These are phyloP conservation scores for Phytophthora sojae DNA, from an alignment of 352 stramenopile genomes.

Conservation along the genomic window DNA sequence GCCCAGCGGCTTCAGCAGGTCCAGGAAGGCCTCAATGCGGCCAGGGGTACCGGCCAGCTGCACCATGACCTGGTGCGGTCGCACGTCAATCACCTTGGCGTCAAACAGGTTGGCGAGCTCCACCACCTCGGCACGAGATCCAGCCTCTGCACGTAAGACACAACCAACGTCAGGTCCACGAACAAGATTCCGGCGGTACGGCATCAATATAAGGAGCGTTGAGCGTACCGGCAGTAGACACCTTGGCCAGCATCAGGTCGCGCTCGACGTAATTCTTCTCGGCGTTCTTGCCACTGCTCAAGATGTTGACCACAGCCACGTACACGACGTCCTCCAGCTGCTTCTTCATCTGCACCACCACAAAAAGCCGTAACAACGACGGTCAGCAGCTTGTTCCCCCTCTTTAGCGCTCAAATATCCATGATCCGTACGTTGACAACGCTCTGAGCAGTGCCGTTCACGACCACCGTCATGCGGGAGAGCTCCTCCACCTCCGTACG, in stretches of 20 bases:
- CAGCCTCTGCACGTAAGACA: slow-evolving; percentile 46
- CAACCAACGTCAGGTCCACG: slow-evolving; percentile 10
- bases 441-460: slow-evolving; percentile 83
- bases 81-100: slow-evolving; percentile 88
- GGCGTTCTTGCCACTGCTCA: slow-evolving; percentile 67
- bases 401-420: not conserved
- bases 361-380: slow-evolving; percentile 4
- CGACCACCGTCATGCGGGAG: slow-evolving; percentile 87
- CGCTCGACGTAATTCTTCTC: slow-evolving; percentile 88
- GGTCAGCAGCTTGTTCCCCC: not conserved
- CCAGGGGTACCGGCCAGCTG: slow-evolving; percentile 78
- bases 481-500: slow-evolving; percentile 88
- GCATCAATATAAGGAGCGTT: not conserved
- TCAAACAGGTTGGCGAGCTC: slow-evolving; percentile 88
- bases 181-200: slow-evolving; percentile 14
- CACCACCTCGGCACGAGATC: slow-evolving; percentile 78
- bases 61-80: slow-evolving; percentile 84
- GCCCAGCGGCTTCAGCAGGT: slow-evolving; percentile 82
- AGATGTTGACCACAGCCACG: slow-evolving; percentile 86
- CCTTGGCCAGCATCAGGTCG: slow-evolving; percentile 90
- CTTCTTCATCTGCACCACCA: slow-evolving; percentile 80
- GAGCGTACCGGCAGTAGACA: slow-evolving; percentile 73
- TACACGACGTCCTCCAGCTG: slow-evolving; percentile 90
- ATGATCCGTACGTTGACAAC: slow-evolving; percentile 67
- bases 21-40: slow-evolving; percentile 85